Conservation (phyloP, 1,139 yeast genomes). For the Komagataea norvegica region DNA sequence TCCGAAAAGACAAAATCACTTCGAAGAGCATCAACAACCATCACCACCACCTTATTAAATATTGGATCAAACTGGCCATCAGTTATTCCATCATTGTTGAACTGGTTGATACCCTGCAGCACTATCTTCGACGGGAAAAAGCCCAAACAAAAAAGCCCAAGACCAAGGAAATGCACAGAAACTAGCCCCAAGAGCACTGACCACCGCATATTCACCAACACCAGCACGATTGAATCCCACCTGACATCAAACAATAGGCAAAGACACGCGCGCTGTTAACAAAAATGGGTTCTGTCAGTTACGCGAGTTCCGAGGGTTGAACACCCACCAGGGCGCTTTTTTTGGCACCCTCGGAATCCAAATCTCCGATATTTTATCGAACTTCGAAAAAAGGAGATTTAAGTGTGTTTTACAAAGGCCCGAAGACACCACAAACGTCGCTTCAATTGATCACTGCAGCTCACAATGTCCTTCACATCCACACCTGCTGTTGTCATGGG, state of each 20-base stretch:
- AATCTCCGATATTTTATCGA: constrained; percentile 4
- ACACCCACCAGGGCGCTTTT: no score
- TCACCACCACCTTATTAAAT: constrained; percentile 65
- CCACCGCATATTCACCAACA: constrained; percentile 8
- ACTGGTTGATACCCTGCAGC: constrained; percentile 46
- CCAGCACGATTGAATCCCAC: background rate
- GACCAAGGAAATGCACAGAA: constrained; percentile 15
- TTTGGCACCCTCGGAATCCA: background rate
- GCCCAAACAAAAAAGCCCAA: constrained; percentile 66
- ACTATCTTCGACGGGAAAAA: constrained; percentile 86
- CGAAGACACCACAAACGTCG: background rate
- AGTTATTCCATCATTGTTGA: constrained; percentile 14
- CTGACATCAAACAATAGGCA: no score
- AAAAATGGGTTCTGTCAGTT: no score
- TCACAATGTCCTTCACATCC: constrained; percentile 41
- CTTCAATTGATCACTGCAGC: background rate
- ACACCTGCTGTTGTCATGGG: constrained; percentile 97
- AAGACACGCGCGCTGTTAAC: no score
- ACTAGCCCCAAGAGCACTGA: constrained; percentile 1
- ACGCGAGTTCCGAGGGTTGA: no score
- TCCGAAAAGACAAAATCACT: constrained; percentile 78
- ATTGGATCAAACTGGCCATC: constrained; percentile 36
- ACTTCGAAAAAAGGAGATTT: constrained; percentile 5
- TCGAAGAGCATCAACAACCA: constrained; percentile 92
- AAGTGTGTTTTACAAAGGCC: background rate